A percentile compares a stretch with the other conserved stretches of the same genome.
These are phyloP conservation scores for Trichoderma polysporum DNA, from an alignment of 2,329 filamentous ascomycete species.

Conservation along the genomic window DNA sequence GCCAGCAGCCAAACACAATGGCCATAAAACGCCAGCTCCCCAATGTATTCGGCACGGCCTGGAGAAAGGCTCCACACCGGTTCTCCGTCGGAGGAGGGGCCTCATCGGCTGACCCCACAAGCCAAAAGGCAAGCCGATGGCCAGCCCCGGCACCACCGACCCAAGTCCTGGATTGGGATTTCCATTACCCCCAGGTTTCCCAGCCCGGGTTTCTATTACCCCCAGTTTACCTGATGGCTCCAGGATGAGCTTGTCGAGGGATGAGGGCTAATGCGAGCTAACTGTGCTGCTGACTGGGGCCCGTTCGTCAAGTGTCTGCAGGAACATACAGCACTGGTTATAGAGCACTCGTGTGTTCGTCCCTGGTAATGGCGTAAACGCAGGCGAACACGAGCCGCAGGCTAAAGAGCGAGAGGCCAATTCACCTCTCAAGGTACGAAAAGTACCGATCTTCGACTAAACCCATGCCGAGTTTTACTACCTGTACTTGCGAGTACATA, in stretches of 20 bases:
- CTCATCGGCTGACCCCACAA: constrained; percentile 20
- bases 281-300: constrained; percentile 11
- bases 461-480: neutral
- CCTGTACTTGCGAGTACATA: neutral
- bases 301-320: neutral
- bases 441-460: neutral
- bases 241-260: neutral
- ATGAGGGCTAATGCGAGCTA: constrained; percentile 10
- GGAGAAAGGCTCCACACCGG: constrained; percentile 16
- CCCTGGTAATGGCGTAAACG: constrained; percentile 7
- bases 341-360: neutral
- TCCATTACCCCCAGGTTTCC: constrained; percentile 41
- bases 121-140: neutral
- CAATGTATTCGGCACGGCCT: constrained; percentile 18
- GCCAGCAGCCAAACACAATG: constrained; percentile 6
- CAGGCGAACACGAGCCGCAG: neutral
- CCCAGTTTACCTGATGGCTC: constrained; percentile 40
- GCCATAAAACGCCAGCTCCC: neutral
- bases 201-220: constrained; percentile 36
- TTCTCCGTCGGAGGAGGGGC: constrained; percentile 16
- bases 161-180: constrained; percentile 23
- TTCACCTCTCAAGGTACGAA: neutral
- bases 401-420: too few species aligned
- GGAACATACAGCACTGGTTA: neutral
- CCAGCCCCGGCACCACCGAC: constrained; percentile 11